Base-by-base conservation (phyloP, 202 grass and related monocot genomes). In the Eragrostis tef region DNA sequence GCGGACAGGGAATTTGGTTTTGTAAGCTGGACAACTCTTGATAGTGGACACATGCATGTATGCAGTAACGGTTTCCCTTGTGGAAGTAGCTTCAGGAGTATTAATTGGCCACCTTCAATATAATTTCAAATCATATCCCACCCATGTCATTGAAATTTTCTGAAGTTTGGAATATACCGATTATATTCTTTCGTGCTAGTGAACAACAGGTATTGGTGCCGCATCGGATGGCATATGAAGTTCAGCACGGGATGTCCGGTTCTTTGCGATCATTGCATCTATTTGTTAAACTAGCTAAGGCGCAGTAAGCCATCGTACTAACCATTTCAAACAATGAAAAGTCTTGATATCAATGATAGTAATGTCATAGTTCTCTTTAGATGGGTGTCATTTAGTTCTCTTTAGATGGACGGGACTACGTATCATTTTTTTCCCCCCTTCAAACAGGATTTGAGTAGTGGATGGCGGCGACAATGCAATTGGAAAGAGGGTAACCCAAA, bases 61-160 rank as follows among this genome's bases (percentile, higher is more conserved):
- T 4, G 65, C 65, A 67, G n/a, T 2, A 70, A 70, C 44, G 44
- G 67, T 70, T 70, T 70, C 67, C 67, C 16, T 48, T 49, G 44
- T 48, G 44, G 67, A 48, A 26, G 44, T 70, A 49, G 67, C 44
- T 17, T 39, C 10, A 44, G 17, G 7, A 9, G 9, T 41, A 44
- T 22, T 67, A 41, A 41, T 41, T 44, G 3, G 4, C 61, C 26
- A 46, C 46, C 46, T 48, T 12, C 46, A 48, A 0, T 48, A 13
- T 46, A 46, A 11, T 0, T 66, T 42, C 3, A 21, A 67, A 67
- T 67, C 17, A 67, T 67, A 67, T 67, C 64, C 17, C 64, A 43
- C 0, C 0, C 51, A 21, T 39, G 10, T 43, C 2, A 12, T 20
- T 44, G 21, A 67, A 43, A 19, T 44, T 67, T 4, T 19, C 36